These are phyloP conservation scores for Diaporthe amygdali DNA, from an alignment of 2,329 filamentous ascomycete genomes.

Conservation along the genomic window DNA sequence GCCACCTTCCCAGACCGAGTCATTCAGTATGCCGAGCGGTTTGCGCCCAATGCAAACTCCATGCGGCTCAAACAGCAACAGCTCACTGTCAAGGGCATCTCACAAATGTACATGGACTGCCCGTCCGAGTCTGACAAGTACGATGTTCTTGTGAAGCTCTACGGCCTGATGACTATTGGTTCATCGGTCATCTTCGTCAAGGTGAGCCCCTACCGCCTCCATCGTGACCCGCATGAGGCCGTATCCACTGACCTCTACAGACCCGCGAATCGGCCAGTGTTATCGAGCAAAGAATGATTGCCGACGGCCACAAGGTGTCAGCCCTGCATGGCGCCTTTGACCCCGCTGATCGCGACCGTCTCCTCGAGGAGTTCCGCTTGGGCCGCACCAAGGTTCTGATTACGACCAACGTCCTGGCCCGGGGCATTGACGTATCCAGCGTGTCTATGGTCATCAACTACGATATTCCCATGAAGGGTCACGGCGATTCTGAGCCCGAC, in stretches of 20 bases:
- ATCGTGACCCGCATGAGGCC: not conserved
- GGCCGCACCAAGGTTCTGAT: constrained; percentile 95
- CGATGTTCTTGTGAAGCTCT: constrained; percentile 86
- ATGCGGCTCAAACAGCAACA: constrained; percentile 90
- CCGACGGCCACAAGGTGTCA: constrained; percentile 89
- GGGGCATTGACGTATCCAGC: constrained; percentile 88
- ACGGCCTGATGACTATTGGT: constrained; percentile 93
- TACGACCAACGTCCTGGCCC: constrained; percentile 94
- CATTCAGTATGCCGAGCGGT: constrained; percentile 80
- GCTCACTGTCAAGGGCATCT: constrained; percentile 95
- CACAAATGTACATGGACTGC: constrained; percentile 97
- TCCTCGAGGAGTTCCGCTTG: constrained; percentile 85
- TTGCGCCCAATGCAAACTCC: constrained; percentile 84
- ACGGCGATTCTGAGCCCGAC: constrained; percentile 82
- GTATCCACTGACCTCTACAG: constrained; percentile 48
- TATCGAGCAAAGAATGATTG: constrained; percentile 85
- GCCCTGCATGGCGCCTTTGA: constrained; percentile 90
- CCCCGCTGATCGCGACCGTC: constrained; percentile 78
- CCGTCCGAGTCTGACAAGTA: constrained; percentile 84
- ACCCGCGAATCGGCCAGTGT: constrained; percentile 84
- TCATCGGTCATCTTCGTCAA: constrained; percentile 98
- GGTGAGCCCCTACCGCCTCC: constrained; percentile 51
- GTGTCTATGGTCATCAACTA: constrained; percentile 99
- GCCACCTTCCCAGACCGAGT: constrained; percentile 91
- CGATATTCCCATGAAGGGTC: constrained; percentile 77